A percentile compares a stretch with the other conserved stretches of the same genome.
Evolutionary conservation across 768 basidiomycete species (phyloP).

Genomic region (Hortiboletus flavorubellus): DNA sequence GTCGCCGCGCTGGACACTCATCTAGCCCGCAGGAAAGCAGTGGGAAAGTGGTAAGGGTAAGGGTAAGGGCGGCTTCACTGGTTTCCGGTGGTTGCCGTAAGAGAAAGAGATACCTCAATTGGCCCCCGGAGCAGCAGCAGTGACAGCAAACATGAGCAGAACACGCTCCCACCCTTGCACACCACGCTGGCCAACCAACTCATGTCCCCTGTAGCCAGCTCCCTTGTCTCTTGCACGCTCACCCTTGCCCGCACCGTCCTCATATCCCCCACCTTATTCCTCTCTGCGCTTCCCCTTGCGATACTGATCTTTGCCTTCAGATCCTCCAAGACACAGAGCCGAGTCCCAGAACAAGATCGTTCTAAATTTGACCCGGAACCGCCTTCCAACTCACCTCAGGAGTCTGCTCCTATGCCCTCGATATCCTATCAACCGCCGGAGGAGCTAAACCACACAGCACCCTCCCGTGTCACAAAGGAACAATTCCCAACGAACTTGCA

Average conservation of each 20-base stretch:
- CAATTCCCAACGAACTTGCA: slow-evolving; percentile 1
- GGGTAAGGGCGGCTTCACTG: no score
- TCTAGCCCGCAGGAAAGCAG: slow-evolving; percentile 5
- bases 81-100: neutral
- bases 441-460: neutral
- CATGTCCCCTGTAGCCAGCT: slow-evolving; percentile 2
- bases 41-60: neutral
- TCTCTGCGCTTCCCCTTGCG: slow-evolving; percentile 5
- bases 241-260: slow-evolving; percentile 11
- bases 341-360: neutral
- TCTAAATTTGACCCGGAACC: neutral
- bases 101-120: neutral
- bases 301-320: slow-evolving; percentile 6
- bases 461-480: slow-evolving; percentile 4
- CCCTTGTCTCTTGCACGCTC: slow-evolving; percentile 8
- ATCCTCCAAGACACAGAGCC: neutral
- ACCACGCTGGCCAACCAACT: slow-evolving; percentile 6
- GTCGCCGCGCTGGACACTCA: slow-evolving; percentile 53
- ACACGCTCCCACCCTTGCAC: slow-evolving; percentile 17
- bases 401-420: slow-evolving; percentile 16
- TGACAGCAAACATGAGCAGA: slow-evolving; percentile 27
- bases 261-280: neutral
- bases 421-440: slow-evolving; percentile 11
- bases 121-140: neutral
- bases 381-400: neutral